Evolutionary conservation across 31 red algal genomes (phyloP), one percentile per base, ranked within the genome.

Genomic region (Bonnemaisonia californica): DNA sequence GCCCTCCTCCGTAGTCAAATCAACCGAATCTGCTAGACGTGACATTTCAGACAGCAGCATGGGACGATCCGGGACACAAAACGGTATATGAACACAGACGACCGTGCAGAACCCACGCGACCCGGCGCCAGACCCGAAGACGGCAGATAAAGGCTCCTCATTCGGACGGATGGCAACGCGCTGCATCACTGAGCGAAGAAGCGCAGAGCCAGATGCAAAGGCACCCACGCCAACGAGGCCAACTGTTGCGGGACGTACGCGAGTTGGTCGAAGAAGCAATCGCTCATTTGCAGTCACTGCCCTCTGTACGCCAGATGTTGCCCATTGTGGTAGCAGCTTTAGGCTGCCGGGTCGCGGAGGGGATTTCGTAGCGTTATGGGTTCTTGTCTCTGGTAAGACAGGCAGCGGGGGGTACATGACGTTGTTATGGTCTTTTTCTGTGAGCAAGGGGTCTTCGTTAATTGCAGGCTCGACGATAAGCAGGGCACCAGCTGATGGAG

Each of bases 31-130:
- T 1, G 54, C 78, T 40, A 90, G 69, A 19, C 57, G 16, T 55
- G 26, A 36, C 12, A 90, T 51, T 28, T 70, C 74, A 2, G 26
- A 23, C 41, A 87, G 54, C 78, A 90, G 65, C 3, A 7, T 32
- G 3, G 23, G 41, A n/a, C 87, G 68, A 24, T 90, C 87, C 1
- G 77, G 62, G 35, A 82, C 87, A 41, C 87, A 90, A 69, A 90
- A 90, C 18, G 87, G 87, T 35, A 90, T 90, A 28, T 90, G 77
- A 12, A 90, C 81, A 16, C 76, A 90, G n/a, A 90, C 67, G 4
- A 90, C 78, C 22, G 87, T 60, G 74, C 87, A 77, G 54, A 79
- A 35, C 7, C 45, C 45, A 7, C 16, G 7, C 16, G 45, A 51
- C 9, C 45, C 45, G 16, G 45, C 45, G 16, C 45, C 7, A 7